phyloP scores from a whole-genome alignment of 179 eudicot genomes.

The Camellia oleifera region DNA sequence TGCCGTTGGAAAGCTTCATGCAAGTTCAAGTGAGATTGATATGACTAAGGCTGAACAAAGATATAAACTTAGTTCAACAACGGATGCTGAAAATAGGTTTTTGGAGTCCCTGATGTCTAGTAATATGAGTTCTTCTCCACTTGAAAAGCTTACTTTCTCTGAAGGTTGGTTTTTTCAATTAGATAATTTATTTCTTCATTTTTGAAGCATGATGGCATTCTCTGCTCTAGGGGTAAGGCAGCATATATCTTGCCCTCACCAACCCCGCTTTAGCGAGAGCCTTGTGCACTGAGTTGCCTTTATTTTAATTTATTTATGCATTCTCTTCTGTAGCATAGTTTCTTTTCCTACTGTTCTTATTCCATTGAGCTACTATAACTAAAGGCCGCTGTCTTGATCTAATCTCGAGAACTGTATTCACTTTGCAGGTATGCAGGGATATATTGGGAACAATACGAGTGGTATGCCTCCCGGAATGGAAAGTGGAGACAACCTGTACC shows the following conservation, averaged over 20 bases:
- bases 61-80: slow-evolving; percentile 43
- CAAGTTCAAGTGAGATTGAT: slow-evolving; percentile 44
- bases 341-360: background rate
- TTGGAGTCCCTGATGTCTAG: slow-evolving; percentile 89
- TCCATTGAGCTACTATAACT: slow-evolving; percentile 1
- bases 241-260: too few species aligned
- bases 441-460: slow-evolving; percentile 41
- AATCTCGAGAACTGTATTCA: background rate
- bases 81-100: slow-evolving; percentile 81
- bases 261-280: too few species aligned
- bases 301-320: too few species aligned
- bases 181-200: background rate
- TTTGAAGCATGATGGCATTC: background rate
- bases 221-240: background rate
- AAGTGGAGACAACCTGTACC: slow-evolving; percentile 57
- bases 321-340: too few species aligned
- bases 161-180: slow-evolving; percentile 47
- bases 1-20: slow-evolving; percentile 46
- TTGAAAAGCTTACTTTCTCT: slow-evolving; percentile 60
- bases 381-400: slow-evolving; percentile 4
- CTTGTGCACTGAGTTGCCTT: too few species aligned
- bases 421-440: slow-evolving; percentile 70
- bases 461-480: slow-evolving; percentile 53
- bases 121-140: slow-evolving; percentile 35
- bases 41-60: slow-evolving; percentile 47